Base-by-base conservation (phyloP, 768 basidiomycete genomes). In the Rhodotorula diobovata region DNA sequence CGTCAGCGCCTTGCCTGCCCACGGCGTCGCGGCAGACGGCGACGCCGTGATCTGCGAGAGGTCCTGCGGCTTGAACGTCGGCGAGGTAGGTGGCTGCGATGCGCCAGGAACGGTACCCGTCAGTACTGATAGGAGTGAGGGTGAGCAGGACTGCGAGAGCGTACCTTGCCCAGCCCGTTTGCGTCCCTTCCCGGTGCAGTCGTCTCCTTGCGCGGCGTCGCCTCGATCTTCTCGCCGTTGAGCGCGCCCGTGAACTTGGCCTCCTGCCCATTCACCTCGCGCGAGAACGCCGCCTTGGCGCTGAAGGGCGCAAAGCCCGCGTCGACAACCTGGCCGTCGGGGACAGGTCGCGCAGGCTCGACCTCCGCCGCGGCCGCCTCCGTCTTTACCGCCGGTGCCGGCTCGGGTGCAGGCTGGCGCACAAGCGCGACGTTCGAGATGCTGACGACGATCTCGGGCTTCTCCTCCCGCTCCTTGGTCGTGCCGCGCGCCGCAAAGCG, bases 171-270 rank as follows among this genome's bases (percentile, higher is more conserved):
- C 37, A 15, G 7, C 15, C 50, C 62, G 21, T 25, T 30, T 34
- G 53, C 21, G 25, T 71, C 61, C 20, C 53, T 59, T 1, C 73
- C 73, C 0, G 73, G 73, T 25, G 73, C 66, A 0, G 73, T 62
- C 23, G 67, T 68, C 45, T 62, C 70, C 51, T 66, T 64, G 45
- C 69, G 56, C 54, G 73, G 73, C 32, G 67, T 61, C 64, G 59
- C 55, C 46, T 68, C 72, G 43, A 76, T 53, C 39, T 59, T 68
- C 43, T 70, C 64, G 7, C 68, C 71, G 41, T 90, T 90, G 63
- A 92, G 78, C 80, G 92, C 91, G 77, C 90, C 91, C 66, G 82
- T 85, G 56, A 92, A 89, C 58, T 87, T 89, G 81, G 93, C 93
- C 72, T 85, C 87, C 63, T 61, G 61, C 14, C 62, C 51, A 39